phyloP scores from a whole-genome alignment of 2,329 filamentous ascomycete genomes.

The Dothiorella sarmentorum region DNA sequence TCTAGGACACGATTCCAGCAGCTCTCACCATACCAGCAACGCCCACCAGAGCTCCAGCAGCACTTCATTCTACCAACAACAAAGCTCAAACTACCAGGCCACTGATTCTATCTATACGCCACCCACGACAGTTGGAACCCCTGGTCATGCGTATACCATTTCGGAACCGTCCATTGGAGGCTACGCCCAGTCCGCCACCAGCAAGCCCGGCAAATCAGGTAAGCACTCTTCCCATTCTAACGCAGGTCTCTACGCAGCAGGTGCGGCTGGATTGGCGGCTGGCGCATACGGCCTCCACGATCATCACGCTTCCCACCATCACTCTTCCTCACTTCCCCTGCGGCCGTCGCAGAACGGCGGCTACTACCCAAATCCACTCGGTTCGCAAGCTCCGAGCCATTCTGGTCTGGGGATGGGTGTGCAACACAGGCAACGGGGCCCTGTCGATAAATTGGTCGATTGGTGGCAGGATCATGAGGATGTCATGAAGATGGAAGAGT shows the following conservation, averaged over 20 bases:
- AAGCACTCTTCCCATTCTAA: constrained; percentile 45
- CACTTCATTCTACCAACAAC: constrained; percentile 20
- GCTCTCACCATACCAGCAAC: constrained; percentile 21
- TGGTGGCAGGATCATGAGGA: constrained; percentile 64
- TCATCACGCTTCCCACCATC: constrained; percentile 35
- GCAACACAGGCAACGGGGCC: constrained; percentile 53
- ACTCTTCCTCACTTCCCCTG: constrained; percentile 28
- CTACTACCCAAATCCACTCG: too few species aligned
- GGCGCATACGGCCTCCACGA: constrained; percentile 44
- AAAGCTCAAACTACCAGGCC: neutral
- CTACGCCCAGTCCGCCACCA: constrained; percentile 31
- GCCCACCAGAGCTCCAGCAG: constrained; percentile 13
- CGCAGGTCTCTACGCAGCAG: constrained; percentile 45
- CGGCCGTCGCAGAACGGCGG: constrained; percentile 19
- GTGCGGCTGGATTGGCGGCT: constrained; percentile 46
- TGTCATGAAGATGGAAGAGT: constrained; percentile 64
- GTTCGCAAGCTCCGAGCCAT: neutral
- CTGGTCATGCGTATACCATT: constrained; percentile 19
- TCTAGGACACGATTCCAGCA: constrained; percentile 27
- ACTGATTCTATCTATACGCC: neutral
- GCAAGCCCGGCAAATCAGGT: constrained; percentile 38
- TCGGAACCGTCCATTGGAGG: constrained; percentile 26
- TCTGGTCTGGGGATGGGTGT: constrained; percentile 38
- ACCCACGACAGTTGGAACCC: neutral
- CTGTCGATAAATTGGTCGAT: constrained; percentile 54